Evolutionary conservation across 495 filamentous ascomycete genomes (phyloP), one percentile per base, ranked within the genome.

Genomic region (Xylaria curta): DNA sequence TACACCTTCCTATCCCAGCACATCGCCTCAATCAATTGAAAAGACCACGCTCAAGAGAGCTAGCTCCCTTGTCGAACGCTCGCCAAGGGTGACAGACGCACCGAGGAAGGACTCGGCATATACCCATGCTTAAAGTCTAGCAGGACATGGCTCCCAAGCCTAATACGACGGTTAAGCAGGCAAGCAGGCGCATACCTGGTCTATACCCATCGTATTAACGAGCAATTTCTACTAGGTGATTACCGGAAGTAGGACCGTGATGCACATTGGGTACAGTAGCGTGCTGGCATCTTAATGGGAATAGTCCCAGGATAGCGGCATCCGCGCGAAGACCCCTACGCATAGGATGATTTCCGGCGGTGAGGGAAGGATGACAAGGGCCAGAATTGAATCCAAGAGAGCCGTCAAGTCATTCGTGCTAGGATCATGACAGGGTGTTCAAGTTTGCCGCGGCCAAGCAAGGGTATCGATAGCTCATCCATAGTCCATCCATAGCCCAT

Each of bases 1-100:
- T 31, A 42, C 65, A 68, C 65, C 47, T 68, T 68, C 65, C 65
- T 58, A 58, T 68, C 47, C 44, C 31, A 44, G 65, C n/a, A 49
- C 49, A 68, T 42, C 47, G 46, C 65, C 19, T 40, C 51, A 36
- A 31, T 51, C 40, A 28, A 49, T 64, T 64, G 61, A 46, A 40
- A 42, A 31, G 10, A 54, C 26, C 21, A 56, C 26, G 40, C n/a
- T 47, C 9, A 31, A 28, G 12, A 64, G 31, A 21, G 36, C 19
- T 62, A 62, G 10, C 12, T 62, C 15, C 8, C 19, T 61, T 12
- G 59, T 28, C 49, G 42, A 33, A 47, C 4, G 15, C 21, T 24
- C 38, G 38, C 38, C n/a, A 26, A 36, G 12, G 24, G 62, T 38
- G 31, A 38, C n/a, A 44, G 24, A 36, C 9, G 8, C 17, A 36